A percentile compares a stretch with the other conserved stretches of the same genome.
Conservation (phyloP, 495 filamentous ascomycete genomes). For the Penicillium odoratum region DNA sequence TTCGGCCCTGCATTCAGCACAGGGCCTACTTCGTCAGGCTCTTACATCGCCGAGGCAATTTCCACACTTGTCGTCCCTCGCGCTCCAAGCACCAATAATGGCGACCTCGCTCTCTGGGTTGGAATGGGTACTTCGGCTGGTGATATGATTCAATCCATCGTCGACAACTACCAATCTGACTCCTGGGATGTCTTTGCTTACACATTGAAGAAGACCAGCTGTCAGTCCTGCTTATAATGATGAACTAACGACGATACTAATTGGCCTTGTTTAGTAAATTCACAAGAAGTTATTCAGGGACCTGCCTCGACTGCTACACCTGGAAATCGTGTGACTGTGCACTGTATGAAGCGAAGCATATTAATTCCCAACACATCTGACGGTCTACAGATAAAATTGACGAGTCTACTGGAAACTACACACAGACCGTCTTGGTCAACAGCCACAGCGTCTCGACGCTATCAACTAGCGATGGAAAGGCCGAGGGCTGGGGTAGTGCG, state of each 20-base stretch:
- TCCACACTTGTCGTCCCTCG: slow-evolving; percentile 38
- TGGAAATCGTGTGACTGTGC: slow-evolving; percentile 31
- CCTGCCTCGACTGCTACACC: slow-evolving; percentile 19
- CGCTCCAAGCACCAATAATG: slow-evolving; percentile 25
- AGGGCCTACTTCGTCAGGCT: slow-evolving; percentile 32
- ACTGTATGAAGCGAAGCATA: slow-evolving; percentile 23
- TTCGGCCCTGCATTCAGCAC: slow-evolving; percentile 38
- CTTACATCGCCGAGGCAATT: slow-evolving; percentile 37
- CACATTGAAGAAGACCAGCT: slow-evolving; percentile 25
- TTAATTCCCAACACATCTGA: background rate
- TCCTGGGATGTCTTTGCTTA: slow-evolving; percentile 34
- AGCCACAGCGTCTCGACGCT: slow-evolving; percentile 37
- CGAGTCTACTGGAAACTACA: slow-evolving; percentile 37
- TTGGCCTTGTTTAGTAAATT: slow-evolving; percentile 15
- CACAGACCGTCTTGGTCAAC: slow-evolving; percentile 41
- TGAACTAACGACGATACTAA: background rate
- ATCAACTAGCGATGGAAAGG: slow-evolving; percentile 34
- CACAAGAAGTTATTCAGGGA: slow-evolving; percentile 33
- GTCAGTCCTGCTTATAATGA: slow-evolving; percentile 20
- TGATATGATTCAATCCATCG: slow-evolving; percentile 39
- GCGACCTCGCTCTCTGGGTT: slow-evolving; percentile 35
- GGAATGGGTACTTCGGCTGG: slow-evolving; percentile 42
- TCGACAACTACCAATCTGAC: slow-evolving; percentile 28
- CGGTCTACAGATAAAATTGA: slow-evolving; percentile 34
- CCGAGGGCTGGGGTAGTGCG: slow-evolving; percentile 43